A percentile compares a stretch with the other conserved stretches of the same genome.
phyloP scores from a whole-genome alignment of 2,329 filamentous ascomycete genomes.

The Oidium heveae region DNA sequence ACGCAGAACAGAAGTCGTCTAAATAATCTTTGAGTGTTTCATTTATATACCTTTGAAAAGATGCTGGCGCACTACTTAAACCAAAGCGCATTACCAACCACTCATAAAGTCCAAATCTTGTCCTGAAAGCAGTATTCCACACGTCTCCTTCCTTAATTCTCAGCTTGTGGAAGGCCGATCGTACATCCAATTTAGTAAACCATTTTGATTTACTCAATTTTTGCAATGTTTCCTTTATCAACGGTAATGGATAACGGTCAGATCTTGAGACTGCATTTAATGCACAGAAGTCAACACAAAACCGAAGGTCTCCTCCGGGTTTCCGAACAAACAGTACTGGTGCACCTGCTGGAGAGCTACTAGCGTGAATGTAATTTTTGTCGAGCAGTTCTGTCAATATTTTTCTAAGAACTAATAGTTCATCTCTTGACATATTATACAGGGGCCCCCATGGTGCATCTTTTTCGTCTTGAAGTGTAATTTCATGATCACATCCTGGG shows the following conservation, averaged over 20 bases:
- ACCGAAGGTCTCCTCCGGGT: not conserved
- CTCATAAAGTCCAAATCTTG: not conserved
- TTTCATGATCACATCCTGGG: not conserved
- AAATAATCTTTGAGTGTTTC: not conserved
- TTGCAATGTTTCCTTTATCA: not conserved
- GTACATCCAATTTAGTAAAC: not conserved
- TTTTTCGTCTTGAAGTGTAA: not conserved
- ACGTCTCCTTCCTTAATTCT: not conserved
- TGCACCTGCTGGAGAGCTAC: not conserved
- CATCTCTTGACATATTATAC: not conserved
- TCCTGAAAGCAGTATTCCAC: not conserved
- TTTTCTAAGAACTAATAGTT: not conserved
- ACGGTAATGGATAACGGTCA: conserved; percentile 1
- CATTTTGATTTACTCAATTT: not conserved
- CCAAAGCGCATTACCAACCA: conserved; percentile 2
- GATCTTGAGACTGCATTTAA: not conserved
- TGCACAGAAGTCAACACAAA: not conserved
- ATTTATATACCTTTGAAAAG: conserved; percentile 1
- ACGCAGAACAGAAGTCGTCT: not conserved
- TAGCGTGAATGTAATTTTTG: not conserved
- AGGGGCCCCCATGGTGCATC: not conserved
- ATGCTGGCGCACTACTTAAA: not conserved
- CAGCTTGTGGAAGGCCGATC: not conserved
- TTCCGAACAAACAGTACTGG: not conserved
- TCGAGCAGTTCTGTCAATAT: not conserved